phyloP scores from a whole-genome alignment of 2,329 filamentous ascomycete genomes.

The Pseudogymnoascus pannorum region DNA sequence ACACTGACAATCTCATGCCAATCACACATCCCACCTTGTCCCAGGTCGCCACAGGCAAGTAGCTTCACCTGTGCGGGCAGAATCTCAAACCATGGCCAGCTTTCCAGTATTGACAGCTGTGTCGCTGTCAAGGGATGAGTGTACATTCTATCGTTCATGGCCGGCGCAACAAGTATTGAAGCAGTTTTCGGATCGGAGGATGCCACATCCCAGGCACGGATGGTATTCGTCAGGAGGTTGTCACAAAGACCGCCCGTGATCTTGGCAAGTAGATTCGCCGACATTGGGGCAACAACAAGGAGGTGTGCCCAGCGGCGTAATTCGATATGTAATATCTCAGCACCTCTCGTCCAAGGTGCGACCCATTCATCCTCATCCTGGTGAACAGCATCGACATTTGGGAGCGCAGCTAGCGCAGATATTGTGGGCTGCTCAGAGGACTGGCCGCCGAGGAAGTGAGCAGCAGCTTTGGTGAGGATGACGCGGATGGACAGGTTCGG shows the following conservation, averaged over 20 bases:
- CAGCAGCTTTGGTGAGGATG: slow-evolving; percentile 67
- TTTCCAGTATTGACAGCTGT: slow-evolving; percentile 63
- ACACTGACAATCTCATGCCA: slow-evolving; percentile 67
- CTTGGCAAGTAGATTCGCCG: slow-evolving; percentile 81
- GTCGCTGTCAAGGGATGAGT: slow-evolving; percentile 69
- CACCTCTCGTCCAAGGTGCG: slow-evolving; percentile 67
- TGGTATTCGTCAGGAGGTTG: slow-evolving; percentile 63
- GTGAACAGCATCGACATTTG: slow-evolving; percentile 75
- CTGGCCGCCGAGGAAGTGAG: slow-evolving; percentile 70
- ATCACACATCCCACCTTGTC: slow-evolving; percentile 74
- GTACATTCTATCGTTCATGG: slow-evolving; percentile 93
- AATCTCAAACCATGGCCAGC: slow-evolving; percentile 77
- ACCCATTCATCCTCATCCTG: slow-evolving; percentile 81
- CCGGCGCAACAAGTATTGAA: slow-evolving; percentile 67
- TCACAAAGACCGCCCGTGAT: slow-evolving; percentile 72
- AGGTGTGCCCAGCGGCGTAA: slow-evolving; percentile 75
- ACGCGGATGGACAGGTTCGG: slow-evolving; percentile 69
- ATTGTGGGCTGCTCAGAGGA: slow-evolving; percentile 68
- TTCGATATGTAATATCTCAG: slow-evolving; percentile 85
- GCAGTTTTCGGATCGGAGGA: slow-evolving; percentile 46
- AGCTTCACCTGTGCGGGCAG: slow-evolving; percentile 66
- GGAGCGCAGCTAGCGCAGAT: slow-evolving; percentile 47
- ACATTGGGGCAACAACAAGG: slow-evolving; percentile 71
- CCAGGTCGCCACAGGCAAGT: slow-evolving; percentile 35
- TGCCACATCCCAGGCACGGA: slow-evolving; percentile 83